Base-by-base conservation (phyloP, 2,329 filamentous ascomycete genomes). In the Aspergillus hiratsukae region DNA sequence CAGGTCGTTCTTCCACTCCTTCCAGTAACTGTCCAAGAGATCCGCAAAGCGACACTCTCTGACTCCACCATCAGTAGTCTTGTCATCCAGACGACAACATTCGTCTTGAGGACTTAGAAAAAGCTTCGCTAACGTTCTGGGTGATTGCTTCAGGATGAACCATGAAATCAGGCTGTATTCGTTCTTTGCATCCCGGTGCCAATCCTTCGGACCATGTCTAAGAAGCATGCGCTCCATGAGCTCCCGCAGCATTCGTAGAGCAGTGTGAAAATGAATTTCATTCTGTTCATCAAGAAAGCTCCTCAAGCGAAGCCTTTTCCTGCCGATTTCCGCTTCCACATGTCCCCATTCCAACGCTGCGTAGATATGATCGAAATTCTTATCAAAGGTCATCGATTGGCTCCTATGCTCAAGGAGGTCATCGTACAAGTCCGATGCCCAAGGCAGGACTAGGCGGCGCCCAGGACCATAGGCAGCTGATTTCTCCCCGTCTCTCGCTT, bases 171-270 rank as follows among this genome's bases (percentile, higher is more conserved):
- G 54, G 55, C 64, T 66, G 37, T 65, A 62, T 48, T 66, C 64
- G 35, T 66, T 65, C 28, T 61, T 62, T 9, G 62, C 59, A 50
- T 67, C 65, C 19, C 64, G 64, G 27, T 65, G 57, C 59, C 65
- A 68, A 46, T 64, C 62, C 49, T 61, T 67, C 2, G 67, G 67
- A 1, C 66, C 62, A 29, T 69, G 67, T n/a, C 62, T 60, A 19
- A 69, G 66, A 41, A 69, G 65, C 58, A 69, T 66, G 1, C 63
- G 64, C 37, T 68, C 66, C 48, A 64, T 58, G n/a, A 67, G 64
- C 55, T 67, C 64, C 23, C 66, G 66, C 52, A 69, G 40, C 66
- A 69, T 69, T 45, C 66, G 66, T 23, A 69, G 52, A 3, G 66
- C 62, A 48, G 64, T 57, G 54, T 69, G 66, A 49, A 69, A 66